Conservation (phyloP, 2,329 filamentous ascomycete species). For the Verticillium dahliae region DNA sequence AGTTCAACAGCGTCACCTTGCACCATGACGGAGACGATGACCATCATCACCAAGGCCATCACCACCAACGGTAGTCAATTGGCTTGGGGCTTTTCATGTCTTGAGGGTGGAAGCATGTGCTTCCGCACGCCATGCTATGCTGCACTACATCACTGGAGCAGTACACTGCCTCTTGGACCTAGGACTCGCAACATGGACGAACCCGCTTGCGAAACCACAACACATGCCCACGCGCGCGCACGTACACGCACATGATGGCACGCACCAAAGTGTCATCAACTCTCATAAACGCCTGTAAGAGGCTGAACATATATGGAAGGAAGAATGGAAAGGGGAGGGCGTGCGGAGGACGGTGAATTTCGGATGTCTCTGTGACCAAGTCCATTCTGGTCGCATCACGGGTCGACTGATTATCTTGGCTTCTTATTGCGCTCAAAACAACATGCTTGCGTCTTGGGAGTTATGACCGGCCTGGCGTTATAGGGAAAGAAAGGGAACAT, state of each 20-base stretch:
- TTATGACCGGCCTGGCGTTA: background rate
- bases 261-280: background rate
- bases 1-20: conserved; percentile 96
- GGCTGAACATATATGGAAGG: background rate
- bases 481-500: background rate
- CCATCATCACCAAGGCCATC: conserved; percentile 17
- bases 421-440: background rate
- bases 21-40: conserved; percentile 90
- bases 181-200: background rate
- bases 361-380: background rate
- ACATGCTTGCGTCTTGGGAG: background rate
- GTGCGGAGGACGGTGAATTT: background rate
- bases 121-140: background rate
- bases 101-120: background rate
- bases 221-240: background rate
- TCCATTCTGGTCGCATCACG: background rate
- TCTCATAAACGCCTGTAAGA: background rate
- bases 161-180: background rate
- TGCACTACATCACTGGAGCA: background rate
- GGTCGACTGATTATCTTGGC: background rate
- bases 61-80: conserved; percentile 2
- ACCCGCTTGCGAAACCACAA: background rate
- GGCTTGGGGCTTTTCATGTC: background rate
- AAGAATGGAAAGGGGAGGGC: background rate
- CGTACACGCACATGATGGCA: background rate